Base-by-base conservation (phyloP, 768 basidiomycete species). In the Tephrocybe sp. region DNA sequence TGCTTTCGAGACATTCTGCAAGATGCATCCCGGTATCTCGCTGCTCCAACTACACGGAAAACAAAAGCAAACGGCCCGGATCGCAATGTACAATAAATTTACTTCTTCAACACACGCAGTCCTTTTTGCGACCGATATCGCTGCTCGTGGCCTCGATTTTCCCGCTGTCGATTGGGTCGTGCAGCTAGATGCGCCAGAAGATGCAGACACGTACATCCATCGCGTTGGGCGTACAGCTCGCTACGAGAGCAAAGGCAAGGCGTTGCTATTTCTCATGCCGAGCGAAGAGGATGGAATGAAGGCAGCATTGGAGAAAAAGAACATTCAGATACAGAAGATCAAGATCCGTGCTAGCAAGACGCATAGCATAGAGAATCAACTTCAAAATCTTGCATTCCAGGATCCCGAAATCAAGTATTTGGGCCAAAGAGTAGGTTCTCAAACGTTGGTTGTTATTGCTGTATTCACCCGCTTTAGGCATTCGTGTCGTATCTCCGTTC, bases 361-460 rank as follows among this genome's bases (percentile, higher is more conserved):
- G 37, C 83, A 86, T 60, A 84, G 78, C 55, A 84, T 97, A 51
- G 80, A 86, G 62, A 90, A 90, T 55, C 89, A 94, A 66, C 74
- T 98, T 37, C 97, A 99, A 68, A 92, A 84, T 46, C 80, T 97
- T 30, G 87, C 89, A 0, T 99, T 98, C 71, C 85, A 93, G 70
- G 93, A 95, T 51, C 91, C 94, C 0, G 94, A 99, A 67, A 86
- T 98, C 69, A 99, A 98, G 65, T 97, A 98, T 66, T 80, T 99
- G 9, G 97, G 87, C 9, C 96, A 98, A 65, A 73, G 92, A 47
- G 95, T 95, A 50, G 85, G 77, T 16, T 30, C 34, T 32, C 18
- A 51, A 12, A 35, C 32, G 4, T 21, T 37, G 5, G 39, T 38
- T 28, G 19, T n/a, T 41, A 32, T 36, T n/a, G 26, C 12, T 26